Conservation (phyloP, 1,284 basidiomycete genomes). For the Tausonia pullulans region DNA sequence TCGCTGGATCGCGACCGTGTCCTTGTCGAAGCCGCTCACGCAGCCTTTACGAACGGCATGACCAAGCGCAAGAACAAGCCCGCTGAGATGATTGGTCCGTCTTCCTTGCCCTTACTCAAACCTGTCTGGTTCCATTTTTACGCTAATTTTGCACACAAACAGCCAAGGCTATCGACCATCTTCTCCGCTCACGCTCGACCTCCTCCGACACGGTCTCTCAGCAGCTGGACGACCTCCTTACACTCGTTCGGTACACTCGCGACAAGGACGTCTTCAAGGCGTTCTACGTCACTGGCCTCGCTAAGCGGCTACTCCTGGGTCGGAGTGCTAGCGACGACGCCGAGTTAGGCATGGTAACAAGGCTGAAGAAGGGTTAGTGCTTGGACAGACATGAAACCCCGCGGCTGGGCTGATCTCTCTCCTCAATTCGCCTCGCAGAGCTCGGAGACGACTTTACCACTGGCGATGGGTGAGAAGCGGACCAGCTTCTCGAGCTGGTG, state of each 20-base stretch:
- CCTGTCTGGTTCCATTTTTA: too few species aligned
- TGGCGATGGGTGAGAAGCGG: conserved; percentile 25
- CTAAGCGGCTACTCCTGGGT: conserved; percentile 75
- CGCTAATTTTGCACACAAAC: background rate
- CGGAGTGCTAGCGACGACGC: conserved; percentile 84
- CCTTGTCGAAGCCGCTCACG: conserved; percentile 3
- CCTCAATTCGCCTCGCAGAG: conserved; percentile 20
- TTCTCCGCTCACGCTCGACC: conserved; percentile 66
- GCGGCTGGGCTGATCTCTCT: background rate
- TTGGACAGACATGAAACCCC: too few species aligned
- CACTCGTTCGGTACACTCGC: conserved; percentile 68
- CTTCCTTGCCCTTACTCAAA: background rate
- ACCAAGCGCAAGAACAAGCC: conserved; percentile 10
- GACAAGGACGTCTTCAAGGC: conserved; percentile 90
- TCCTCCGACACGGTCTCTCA: conserved; percentile 59
- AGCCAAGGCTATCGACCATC: conserved; percentile 77
- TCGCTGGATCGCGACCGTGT: background rate
- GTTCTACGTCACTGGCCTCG: conserved; percentile 82
- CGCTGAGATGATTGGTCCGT: conserved; percentile 14
- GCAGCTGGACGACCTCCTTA: conserved; percentile 63
- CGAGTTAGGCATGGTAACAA: conserved; percentile 77
- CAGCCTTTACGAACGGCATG: conserved; percentile 10
- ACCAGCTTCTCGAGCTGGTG: too few species aligned
- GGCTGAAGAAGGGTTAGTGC: conserved; percentile 67
- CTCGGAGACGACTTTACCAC: conserved; percentile 38